A percentile compares a stretch with the other conserved stretches of the same genome.
Evolutionary conservation across 768 basidiomycete species (phyloP).

Genomic region (Hypholoma sublateritium): DNA sequence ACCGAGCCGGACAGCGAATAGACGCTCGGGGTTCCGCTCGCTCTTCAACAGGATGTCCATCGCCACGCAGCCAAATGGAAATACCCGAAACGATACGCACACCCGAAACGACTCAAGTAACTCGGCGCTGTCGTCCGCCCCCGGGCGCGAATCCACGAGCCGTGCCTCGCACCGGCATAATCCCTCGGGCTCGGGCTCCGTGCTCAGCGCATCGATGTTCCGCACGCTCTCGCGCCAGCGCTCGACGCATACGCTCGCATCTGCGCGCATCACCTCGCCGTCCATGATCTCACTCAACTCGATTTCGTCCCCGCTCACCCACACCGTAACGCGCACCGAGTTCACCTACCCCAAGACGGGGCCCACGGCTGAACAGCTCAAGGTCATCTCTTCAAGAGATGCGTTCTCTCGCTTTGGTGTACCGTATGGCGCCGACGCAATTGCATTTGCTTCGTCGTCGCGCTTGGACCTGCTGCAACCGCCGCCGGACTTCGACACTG

Average conservation of each 20-base stretch:
- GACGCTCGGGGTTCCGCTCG: conserved; percentile 49
- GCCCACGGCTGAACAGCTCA: conserved; percentile 63
- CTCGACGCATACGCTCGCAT: conserved; percentile 39
- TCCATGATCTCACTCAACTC: conserved; percentile 71
- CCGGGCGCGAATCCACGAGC: conserved; percentile 22
- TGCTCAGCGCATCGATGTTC: conserved; percentile 30
- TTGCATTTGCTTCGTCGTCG: conserved; percentile 58
- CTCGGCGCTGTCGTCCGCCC: conserved; percentile 17
- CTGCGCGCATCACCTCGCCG: conserved; percentile 53
- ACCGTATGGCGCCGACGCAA: conserved; percentile 75
- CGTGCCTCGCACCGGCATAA: background rate
- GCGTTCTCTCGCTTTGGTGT: conserved; percentile 67
- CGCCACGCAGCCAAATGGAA: conserved; percentile 20
- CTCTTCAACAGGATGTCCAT: conserved; percentile 41
- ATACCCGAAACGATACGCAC: conserved; percentile 25
- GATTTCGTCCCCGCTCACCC: conserved; percentile 75
- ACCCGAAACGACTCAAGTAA: conserved; percentile 29
- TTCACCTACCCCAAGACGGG: conserved; percentile 67
- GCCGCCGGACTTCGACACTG: conserved; percentile 55
- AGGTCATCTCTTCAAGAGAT: conserved; percentile 68
- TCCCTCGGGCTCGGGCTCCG: background rate
- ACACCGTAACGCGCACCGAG: conserved; percentile 70
- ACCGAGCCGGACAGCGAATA: conserved; percentile 12
- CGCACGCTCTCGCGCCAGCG: conserved; percentile 50
- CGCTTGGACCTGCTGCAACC: conserved; percentile 40